Percentiles rank a stretch among this genome's conserved stretches.
Evolutionary conservation across 148 eudicot species (phyloP).

Genomic region (Salicornia ramosissima): DNA sequence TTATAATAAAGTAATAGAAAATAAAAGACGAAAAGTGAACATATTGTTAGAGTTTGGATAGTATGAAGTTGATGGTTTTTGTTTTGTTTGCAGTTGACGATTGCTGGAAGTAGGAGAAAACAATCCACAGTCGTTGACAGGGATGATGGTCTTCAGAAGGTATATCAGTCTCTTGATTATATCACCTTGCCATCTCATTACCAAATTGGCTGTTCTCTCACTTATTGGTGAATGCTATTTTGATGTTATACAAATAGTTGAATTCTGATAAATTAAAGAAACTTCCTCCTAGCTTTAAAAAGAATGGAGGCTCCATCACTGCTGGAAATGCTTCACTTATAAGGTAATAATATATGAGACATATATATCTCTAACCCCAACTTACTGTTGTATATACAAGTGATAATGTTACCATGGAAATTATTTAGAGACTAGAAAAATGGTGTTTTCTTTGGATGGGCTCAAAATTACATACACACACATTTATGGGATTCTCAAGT

Average conservation of each 20-base stretch:
- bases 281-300: constrained; percentile 86
- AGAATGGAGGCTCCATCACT: constrained; percentile 76
- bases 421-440: too few species aligned
- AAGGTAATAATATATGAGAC: constrained; percentile 41
- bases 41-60: background rate
- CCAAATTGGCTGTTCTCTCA: background rate
- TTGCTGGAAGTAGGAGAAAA: constrained; percentile 64
- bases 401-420: too few species aligned
- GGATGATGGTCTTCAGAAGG: constrained; percentile 84
- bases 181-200: background rate
- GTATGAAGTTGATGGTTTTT: background rate
- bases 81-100: constrained; percentile 44
- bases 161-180: constrained; percentile 21
- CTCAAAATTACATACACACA: too few species aligned
- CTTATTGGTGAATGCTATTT: background rate
- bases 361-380: background rate
- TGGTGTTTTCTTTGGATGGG: too few species aligned
- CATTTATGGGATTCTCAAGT: too few species aligned
- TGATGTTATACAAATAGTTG: constrained; percentile 39
- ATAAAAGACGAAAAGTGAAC: too few species aligned
- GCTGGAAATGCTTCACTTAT: constrained; percentile 95
- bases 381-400: too few species aligned
- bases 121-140: constrained; percentile 45
- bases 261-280: constrained; percentile 75
- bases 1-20: too few species aligned